Conservation (phyloP, 176 grass and related monocot genomes). For the Dendrocalamus sinicus region DNA sequence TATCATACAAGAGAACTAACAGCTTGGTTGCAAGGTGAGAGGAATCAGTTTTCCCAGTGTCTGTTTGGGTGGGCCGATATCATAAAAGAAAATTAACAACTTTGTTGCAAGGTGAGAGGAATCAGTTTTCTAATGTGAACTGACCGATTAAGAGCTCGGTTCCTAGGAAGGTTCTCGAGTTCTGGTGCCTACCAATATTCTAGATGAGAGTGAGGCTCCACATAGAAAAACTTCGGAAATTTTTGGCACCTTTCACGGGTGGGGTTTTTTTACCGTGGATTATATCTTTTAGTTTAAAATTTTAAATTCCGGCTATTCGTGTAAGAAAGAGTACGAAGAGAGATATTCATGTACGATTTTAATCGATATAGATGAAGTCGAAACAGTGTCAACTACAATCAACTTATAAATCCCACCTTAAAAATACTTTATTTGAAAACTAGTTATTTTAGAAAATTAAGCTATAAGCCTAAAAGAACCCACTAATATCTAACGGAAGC, state of each 20-base stretch:
- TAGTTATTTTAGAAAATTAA: too few relatives aligned
- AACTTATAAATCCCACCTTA: too few relatives aligned
- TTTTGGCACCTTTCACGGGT: background rate
- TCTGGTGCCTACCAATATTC: background rate
- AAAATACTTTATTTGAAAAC: too few relatives aligned
- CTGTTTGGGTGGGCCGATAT: background rate
- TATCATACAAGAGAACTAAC: background rate
- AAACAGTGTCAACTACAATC: too few relatives aligned
- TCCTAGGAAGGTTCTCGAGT: conserved; percentile 27
- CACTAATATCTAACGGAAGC: too few relatives aligned
- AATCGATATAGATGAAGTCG: too few relatives aligned
- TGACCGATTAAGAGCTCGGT: background rate
- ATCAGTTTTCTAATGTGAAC: background rate
- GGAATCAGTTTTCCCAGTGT: background rate
- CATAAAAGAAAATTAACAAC: background rate
- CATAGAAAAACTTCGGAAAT: background rate
- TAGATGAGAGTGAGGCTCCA: background rate
- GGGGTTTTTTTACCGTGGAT: too few relatives aligned
- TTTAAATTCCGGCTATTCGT: too few relatives aligned
- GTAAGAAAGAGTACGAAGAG: too few relatives aligned
- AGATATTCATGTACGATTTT: too few relatives aligned
- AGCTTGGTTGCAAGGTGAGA: background rate
- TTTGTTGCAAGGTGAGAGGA: background rate
- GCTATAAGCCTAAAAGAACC: too few relatives aligned
- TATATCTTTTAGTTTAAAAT: too few relatives aligned